Base-by-base conservation (phyloP, 2,329 filamentous ascomycete genomes). In the Keithomyces neogunnii region DNA sequence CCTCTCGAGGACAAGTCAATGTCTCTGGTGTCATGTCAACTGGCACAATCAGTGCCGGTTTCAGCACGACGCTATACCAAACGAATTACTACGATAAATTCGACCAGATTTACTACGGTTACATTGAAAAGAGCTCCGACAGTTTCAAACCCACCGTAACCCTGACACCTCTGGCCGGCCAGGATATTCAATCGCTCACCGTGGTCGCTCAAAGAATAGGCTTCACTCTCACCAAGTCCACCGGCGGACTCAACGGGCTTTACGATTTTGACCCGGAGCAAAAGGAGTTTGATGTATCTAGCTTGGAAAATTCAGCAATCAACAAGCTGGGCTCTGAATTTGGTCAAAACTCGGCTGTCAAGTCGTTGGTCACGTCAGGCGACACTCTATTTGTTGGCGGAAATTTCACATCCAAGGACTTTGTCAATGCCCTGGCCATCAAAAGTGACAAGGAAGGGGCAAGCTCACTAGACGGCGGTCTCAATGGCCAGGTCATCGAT, bases 51-150 rank as follows among this genome's bases (percentile, higher is more conserved):
- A 59, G 71, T 48, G 64, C 67, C 36, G 73, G 79, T 4, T 75
- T 84, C 52, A 76, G 80, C 31, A 81, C 76, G 1, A 77, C 80
- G 0, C 72, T 96, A 6, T 95, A 80, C 64, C 93, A 99, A 68
- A 96, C 91, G 19, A 99, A 99, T 70, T 80, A 95, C 65, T 95
- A 85, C 66, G 92, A 97, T 73, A 99, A 99, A 69, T 97, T 95
- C 63, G 93, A 99, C 64, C 84, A 88, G 59, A 84, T 99, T 53
- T 96, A 90, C 69, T 86, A 85, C 57, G 93, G 91, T 45, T 83
- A 83, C 57, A 82, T 99, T 50, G 89, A 97, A 63, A 84, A 84
- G 50, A 83, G 80, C 49, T 85, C 81, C 8, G 73, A 72, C 55
- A 79, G 78, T 26, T 96, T 96, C 74, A 84, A 84, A 42, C 89